phyloP scores from a whole-genome alignment of 495 filamentous ascomycete species.

The Poronia punctata region DNA sequence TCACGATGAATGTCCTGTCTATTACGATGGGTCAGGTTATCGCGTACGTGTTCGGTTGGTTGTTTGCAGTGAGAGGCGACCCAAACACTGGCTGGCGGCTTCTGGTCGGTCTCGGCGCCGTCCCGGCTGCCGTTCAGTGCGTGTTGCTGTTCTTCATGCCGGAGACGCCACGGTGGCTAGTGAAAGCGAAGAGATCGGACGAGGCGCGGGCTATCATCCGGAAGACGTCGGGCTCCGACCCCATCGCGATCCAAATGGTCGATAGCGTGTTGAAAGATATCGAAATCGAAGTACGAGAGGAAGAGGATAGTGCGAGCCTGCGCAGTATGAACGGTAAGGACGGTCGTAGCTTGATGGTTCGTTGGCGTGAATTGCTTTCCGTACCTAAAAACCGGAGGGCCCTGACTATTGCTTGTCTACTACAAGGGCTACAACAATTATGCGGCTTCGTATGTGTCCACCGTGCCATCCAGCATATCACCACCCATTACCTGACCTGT shows the following conservation, averaged over 20 bases:
- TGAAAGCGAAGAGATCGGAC: constrained; percentile 53
- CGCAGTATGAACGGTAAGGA: constrained; percentile 18
- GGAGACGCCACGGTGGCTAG: constrained; percentile 82
- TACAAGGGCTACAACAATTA: constrained; percentile 84
- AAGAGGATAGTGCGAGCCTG: constrained; percentile 44
- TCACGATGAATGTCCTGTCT: constrained; percentile 71
- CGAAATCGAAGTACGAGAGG: constrained; percentile 60
- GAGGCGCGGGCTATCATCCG: constrained; percentile 57
- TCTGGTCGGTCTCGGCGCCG: constrained; percentile 80
- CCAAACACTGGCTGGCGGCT: constrained; percentile 65
- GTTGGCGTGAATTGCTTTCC: constrained; percentile 48
- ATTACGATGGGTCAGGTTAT: constrained; percentile 82
- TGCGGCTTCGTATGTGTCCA: constrained; percentile 68
- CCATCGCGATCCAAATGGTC: constrained; percentile 38
- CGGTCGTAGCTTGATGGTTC: constrained; percentile 30
- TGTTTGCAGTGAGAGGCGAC: constrained; percentile 47
- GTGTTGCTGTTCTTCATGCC: constrained; percentile 61
- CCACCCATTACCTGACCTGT: not conserved
- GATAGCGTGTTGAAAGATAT: constrained; percentile 56
- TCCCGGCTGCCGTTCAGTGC: constrained; percentile 68
- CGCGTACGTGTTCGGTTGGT: constrained; percentile 73
- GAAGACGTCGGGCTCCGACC: constrained; percentile 54
- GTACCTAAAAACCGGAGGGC: constrained; percentile 67
- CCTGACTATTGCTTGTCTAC: constrained; percentile 72
- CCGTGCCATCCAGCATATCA: not conserved